phyloP scores from a whole-genome alignment of 306 rosid species.

The Fagus sylvatica region DNA sequence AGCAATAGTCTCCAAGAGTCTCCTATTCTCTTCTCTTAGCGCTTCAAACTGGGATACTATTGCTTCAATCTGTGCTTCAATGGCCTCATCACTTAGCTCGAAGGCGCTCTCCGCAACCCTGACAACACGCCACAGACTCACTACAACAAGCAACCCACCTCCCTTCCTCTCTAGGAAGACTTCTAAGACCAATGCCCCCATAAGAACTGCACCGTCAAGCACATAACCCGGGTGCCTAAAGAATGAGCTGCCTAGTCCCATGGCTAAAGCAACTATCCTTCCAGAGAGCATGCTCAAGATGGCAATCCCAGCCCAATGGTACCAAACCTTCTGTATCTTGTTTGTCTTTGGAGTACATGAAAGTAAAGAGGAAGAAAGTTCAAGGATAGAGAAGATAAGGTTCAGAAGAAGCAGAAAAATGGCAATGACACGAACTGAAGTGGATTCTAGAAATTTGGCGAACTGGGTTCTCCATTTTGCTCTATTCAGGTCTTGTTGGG shows the following conservation, averaged over 20 bases:
- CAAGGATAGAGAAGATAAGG: constrained; percentile 62
- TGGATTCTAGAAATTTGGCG: constrained; percentile 58
- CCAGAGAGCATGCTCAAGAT: constrained; percentile 54
- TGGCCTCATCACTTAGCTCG: constrained; percentile 75
- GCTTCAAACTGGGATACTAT: constrained; percentile 55
- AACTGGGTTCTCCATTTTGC: constrained; percentile 58
- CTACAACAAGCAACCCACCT: constrained; percentile 65
- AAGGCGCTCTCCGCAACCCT: constrained; percentile 74
- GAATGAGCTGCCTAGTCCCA: constrained; percentile 53
- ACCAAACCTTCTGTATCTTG: constrained; percentile 17
- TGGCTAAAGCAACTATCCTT: constrained; percentile 36
- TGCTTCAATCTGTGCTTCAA: constrained; percentile 63
- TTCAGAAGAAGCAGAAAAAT: constrained; percentile 50
- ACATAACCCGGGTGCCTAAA: constrained; percentile 49
- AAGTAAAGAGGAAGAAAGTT: constrained; percentile 57
- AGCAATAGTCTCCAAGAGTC: constrained; percentile 31
- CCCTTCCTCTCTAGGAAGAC: constrained; percentile 48
- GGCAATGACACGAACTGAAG: constrained; percentile 36
- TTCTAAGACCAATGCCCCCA: constrained; percentile 62
- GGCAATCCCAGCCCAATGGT: constrained; percentile 66
- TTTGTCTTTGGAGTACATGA: constrained; percentile 29
- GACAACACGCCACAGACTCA: constrained; percentile 76
- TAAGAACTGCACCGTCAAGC: constrained; percentile 52
- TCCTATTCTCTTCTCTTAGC: constrained; percentile 49
- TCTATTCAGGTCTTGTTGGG: constrained; percentile 23